These are phyloP conservation scores for Vigna reflexopilosa DNA, from an alignment of 306 rosid genomes.

Conservation along the genomic window DNA sequence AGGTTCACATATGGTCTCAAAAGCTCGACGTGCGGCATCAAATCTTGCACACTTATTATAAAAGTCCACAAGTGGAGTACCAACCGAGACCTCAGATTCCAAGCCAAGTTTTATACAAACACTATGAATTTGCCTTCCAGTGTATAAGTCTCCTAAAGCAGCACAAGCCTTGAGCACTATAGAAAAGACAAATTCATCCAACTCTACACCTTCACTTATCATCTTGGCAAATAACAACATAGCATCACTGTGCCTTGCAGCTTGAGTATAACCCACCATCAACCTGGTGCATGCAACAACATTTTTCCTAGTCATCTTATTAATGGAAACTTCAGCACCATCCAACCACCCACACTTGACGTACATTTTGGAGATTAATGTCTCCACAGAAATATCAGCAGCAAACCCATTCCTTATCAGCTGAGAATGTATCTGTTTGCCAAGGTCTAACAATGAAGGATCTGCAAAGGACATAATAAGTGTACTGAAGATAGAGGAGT, in stretches of 20 bases:
- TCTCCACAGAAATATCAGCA: conserved; percentile 46
- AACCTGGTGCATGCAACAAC: conserved; percentile 67
- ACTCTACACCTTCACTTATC: conserved; percentile 53
- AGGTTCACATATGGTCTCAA: conserved; percentile 58
- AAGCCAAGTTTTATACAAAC: conserved; percentile 60
- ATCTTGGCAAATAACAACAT: conserved; percentile 55
- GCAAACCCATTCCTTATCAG: conserved; percentile 54
- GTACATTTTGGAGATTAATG: conserved; percentile 59
- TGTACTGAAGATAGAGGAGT: conserved; percentile 52
- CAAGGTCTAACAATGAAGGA: conserved; percentile 50
- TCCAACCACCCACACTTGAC: conserved; percentile 66
- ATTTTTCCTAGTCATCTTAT: conserved; percentile 55
- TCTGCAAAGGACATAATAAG: conserved; percentile 51
- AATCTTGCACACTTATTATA: conserved; percentile 65
- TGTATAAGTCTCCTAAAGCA: conserved; percentile 51
- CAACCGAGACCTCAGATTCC: conserved; percentile 66
- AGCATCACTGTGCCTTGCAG: conserved; percentile 49
- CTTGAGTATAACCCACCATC: conserved; percentile 67
- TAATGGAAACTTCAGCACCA: conserved; percentile 56
- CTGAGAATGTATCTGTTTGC: conserved; percentile 61
- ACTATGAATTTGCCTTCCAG: conserved; percentile 63
- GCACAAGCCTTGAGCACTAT: conserved; percentile 67
- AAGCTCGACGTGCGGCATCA: conserved; percentile 56
- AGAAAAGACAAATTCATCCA: conserved; percentile 66
- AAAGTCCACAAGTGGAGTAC: conserved; percentile 72